Evolutionary conservation across 495 filamentous ascomycete species (phyloP), one percentile per base, ranked within the genome.

Genomic region (Penicillium bialowiezense): DNA sequence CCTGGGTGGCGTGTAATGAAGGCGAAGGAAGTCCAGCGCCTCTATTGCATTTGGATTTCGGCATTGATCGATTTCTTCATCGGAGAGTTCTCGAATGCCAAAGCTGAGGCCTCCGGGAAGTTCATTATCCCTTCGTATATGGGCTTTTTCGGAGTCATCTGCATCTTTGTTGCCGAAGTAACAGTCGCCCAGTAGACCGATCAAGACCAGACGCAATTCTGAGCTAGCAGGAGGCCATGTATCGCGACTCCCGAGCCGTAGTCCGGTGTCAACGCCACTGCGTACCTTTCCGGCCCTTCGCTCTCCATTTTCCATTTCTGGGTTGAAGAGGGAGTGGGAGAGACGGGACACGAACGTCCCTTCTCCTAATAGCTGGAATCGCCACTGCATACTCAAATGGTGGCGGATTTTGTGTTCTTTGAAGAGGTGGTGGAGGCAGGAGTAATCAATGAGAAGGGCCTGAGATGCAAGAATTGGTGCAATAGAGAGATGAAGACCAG

Each of bases 201-300:
- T 95, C 32, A 98, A 74, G 12, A 89, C 89, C 2, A 97, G 75
- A 1, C 90, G 83, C 23, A 98, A 72, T 58, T 98, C 93, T 5
- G 90, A 96, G 64, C 88, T 93, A 26, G 90, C 90, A 7, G 93
- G 92, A 19, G 92, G 92, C 93, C 92, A 97, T 20, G 76, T 88
- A 38, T 87, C 81, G 48, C 89, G 78, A 14, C 75, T 83, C 7
- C 86, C 88, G 1, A 97, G 67, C 8, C 88, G 84, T 31, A 97
- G 73, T 2, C 93, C 93, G 72, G 95, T 91, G 38, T 76, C 74
- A 7, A 84, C 85, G 9, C 86, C 85, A 28, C 76, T 82, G 4
- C 86, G 79, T 13, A 86, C 76, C 17, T 84, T 80, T 4, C 88
- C 87, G 13, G 76, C 62, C 38, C 79, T 78, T 41, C 87, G 77